Percentiles rank a stretch among this genome's conserved stretches.
Evolutionary conservation across 208 protist genomes (phyloP).

Genomic region (Trypanosoma avium): DNA sequence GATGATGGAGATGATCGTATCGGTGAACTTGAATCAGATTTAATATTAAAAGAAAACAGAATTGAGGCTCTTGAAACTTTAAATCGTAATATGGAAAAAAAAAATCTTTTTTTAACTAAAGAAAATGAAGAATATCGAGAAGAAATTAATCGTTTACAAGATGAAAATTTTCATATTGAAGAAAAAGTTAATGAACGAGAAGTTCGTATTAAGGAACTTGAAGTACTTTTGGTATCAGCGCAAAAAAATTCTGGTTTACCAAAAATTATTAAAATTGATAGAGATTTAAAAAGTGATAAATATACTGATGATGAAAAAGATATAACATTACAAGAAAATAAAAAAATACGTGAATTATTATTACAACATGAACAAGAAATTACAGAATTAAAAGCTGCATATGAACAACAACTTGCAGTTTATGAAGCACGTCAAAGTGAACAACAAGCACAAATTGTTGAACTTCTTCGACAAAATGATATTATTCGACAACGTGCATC

Average conservation of each 20-base stretch:
- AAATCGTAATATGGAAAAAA: slow-evolving; percentile 19
- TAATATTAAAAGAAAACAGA: slow-evolving; percentile 3
- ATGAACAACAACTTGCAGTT: slow-evolving; percentile 27
- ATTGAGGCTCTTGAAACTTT: slow-evolving; percentile 21
- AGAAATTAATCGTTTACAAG: slow-evolving; percentile 38
- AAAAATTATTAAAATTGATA: slow-evolving; percentile 2
- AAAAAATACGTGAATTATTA: slow-evolving; percentile 10
- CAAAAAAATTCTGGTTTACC: slow-evolving; percentile 20
- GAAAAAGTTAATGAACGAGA: slow-evolving; percentile 37
- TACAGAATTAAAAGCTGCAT: slow-evolving; percentile 11
- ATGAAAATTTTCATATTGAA: slow-evolving; percentile 36
- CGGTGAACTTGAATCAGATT: slow-evolving; percentile 15
- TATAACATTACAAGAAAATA: slow-evolving; percentile 16
- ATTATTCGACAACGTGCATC: slow-evolving; percentile 13
- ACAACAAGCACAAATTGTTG: slow-evolving; percentile 45
- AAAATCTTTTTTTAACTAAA: slow-evolving; percentile 16
- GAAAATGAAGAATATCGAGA: slow-evolving; percentile 52
- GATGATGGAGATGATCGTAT: slow-evolving; percentile 17
- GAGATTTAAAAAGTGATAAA: neutral
- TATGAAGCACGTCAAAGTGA: slow-evolving; percentile 34
- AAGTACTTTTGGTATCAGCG: slow-evolving; percentile 36
- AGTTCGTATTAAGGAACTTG: slow-evolving; percentile 49
- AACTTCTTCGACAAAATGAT: slow-evolving; percentile 50
- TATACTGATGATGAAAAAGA: slow-evolving; percentile 11
- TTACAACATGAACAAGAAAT: slow-evolving; percentile 9